These are phyloP conservation scores for Thermothelomyces thermophilus DNA, from an alignment of 2,329 filamentous ascomycete species.

Conservation along the genomic window DNA sequence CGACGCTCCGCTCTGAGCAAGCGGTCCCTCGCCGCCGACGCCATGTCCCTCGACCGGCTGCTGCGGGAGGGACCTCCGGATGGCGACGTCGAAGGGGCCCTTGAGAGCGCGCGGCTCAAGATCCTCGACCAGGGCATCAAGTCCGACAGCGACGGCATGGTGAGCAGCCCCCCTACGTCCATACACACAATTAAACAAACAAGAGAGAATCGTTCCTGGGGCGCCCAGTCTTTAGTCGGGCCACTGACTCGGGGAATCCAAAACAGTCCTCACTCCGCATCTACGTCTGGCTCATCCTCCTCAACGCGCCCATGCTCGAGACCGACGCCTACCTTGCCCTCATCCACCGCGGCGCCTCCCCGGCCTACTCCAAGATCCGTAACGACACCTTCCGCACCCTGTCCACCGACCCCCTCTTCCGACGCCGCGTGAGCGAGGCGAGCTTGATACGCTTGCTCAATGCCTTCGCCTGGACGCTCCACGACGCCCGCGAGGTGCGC, in stretches of 20 bases:
- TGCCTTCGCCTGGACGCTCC: constrained; percentile 86
- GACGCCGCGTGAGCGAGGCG: constrained; percentile 89
- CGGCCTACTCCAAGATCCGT: constrained; percentile 93
- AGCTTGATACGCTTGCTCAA: constrained; percentile 91
- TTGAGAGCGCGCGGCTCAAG: constrained; percentile 66
- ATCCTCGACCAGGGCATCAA: constrained; percentile 70
- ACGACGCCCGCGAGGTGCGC: constrained; percentile 62
- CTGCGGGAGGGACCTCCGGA: constrained; percentile 73
- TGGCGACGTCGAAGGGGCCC: constrained; percentile 58
- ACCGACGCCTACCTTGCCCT: constrained; percentile 86
- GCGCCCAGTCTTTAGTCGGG: no score
- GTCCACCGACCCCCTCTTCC: constrained; percentile 94
- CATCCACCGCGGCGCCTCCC: constrained; percentile 87
- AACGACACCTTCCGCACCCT: constrained; percentile 97
- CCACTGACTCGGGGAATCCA: constrained; percentile 5
- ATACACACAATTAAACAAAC: no score
- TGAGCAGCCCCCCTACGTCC: constrained; percentile 35
- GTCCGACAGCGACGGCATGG: constrained; percentile 75
- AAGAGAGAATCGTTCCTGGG: no score
- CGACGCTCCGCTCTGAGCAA: constrained; percentile 40
- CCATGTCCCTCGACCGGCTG: constrained; percentile 63
- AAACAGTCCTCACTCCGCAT: constrained; percentile 80
- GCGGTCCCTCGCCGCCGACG: constrained; percentile 45
- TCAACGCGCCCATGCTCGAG: constrained; percentile 76
- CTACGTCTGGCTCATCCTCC: constrained; percentile 91